Percentiles rank a stretch among this genome's conserved stretches.
Evolutionary conservation across 805 yeast species (phyloP).

Genomic region (Candida fluviatilis): DNA sequence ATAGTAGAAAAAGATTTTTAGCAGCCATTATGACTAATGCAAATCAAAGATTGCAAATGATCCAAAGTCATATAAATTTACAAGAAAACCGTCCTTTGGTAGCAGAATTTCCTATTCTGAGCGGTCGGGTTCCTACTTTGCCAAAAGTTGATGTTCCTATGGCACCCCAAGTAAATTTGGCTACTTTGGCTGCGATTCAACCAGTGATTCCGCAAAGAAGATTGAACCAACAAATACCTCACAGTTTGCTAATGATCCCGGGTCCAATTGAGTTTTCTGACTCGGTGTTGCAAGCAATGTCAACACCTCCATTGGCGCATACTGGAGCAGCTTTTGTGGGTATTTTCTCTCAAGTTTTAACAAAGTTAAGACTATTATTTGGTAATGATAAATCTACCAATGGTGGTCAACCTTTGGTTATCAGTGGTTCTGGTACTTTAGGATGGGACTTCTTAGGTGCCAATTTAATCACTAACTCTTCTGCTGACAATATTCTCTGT

Average conservation of each 20-base stretch:
- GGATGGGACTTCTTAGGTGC: conserved; percentile 10
- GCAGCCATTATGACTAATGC: conserved; percentile 2
- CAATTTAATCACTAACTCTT: conserved; percentile 11
- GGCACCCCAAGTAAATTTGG: neutral
- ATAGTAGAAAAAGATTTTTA: conserved; percentile 1
- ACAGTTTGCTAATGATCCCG: conserved; percentile 7
- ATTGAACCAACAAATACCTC: neutral
- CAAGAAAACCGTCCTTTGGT: neutral
- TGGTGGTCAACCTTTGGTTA: conserved; percentile 7
- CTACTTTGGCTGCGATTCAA: neutral
- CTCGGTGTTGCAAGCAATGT: conserved; percentile 6
- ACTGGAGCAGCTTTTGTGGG: conserved; percentile 7
- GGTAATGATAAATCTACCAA: conserved; percentile 4
- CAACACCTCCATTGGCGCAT: conserved; percentile 6
- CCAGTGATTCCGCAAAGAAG: conserved; percentile 1
- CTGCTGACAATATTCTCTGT: conserved; percentile 8
- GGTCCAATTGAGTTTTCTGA: conserved; percentile 9
- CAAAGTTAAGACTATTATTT: conserved; percentile 5
- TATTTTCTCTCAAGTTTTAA: conserved; percentile 5
- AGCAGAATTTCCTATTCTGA: neutral
- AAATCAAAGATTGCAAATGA: conserved; percentile 1
- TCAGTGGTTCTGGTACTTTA: conserved; percentile 8
- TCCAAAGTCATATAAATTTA: neutral
- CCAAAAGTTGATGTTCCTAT: neutral
- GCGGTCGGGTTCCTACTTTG: no score